phyloP scores from a whole-genome alignment of 139 green algal species.

The Chlorella sp. region DNA sequence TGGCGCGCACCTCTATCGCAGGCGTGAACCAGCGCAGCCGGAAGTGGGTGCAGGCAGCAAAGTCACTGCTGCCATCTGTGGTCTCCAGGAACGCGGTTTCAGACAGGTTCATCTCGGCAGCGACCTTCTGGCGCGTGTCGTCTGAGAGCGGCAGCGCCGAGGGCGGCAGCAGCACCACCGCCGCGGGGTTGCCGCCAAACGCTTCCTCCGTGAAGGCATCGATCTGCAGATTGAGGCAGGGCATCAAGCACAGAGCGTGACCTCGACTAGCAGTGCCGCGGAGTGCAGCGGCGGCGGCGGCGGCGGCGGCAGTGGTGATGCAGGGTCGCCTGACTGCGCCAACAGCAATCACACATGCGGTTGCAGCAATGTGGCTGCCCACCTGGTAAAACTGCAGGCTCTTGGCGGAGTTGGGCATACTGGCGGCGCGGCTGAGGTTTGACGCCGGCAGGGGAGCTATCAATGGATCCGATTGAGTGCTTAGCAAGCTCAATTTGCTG shows the following conservation, averaged over 20 bases:
- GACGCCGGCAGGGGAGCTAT: not conserved
- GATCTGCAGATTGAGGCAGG: conserved; percentile 40
- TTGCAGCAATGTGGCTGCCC: not conserved
- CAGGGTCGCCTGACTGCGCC: too few species aligned
- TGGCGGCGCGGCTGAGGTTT: not conserved
- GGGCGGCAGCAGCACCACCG: conserved; percentile 64
- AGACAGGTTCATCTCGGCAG: conserved; percentile 78
- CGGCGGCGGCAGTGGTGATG: not conserved
- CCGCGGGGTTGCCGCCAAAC: conserved; percentile 83
- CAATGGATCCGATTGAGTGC: not conserved
- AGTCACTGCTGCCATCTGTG: conserved; percentile 6
- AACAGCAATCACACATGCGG: not conserved
- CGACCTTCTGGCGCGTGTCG: conserved; percentile 53
- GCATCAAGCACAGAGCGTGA: not conserved
- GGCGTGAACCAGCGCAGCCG: conserved; percentile 72
- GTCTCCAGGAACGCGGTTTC: conserved; percentile 81
- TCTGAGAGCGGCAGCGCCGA: conserved; percentile 24
- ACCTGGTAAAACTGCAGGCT: not conserved
- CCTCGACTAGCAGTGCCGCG: not conserved
- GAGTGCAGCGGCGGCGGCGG: not conserved
- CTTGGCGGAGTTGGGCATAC: not conserved
- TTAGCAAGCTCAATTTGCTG: not conserved
- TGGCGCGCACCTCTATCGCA: not conserved
- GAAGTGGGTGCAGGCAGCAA: conserved; percentile 39
- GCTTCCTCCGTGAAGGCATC: conserved; percentile 74